phyloP scores from a whole-genome alignment of 1,284 basidiomycete genomes.

The Ganoderma leucocontextum region DNA sequence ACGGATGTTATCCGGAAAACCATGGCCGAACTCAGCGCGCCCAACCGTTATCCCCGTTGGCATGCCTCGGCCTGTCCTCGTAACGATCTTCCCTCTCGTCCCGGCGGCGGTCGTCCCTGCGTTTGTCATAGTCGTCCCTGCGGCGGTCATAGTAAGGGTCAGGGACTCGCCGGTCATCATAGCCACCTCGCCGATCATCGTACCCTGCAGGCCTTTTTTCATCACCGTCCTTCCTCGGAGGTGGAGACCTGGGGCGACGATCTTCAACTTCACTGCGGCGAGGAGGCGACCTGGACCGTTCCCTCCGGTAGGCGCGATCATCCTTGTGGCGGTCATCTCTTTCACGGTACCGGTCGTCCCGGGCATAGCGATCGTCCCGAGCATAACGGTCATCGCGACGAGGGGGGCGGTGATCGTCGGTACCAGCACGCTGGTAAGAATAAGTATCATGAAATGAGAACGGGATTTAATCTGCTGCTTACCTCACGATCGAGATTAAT shows the following conservation, averaged over 20 bases:
- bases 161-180: constrained; percentile 79
- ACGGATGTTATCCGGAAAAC: constrained; percentile 32
- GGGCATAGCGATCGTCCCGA: constrained; percentile 52
- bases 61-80: constrained; percentile 75
- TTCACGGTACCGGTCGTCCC: constrained; percentile 43
- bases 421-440: constrained; percentile 62
- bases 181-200: constrained; percentile 81
- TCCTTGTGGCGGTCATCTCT: constrained; percentile 58
- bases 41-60: constrained; percentile 71
- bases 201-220: constrained; percentile 87
- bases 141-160: constrained; percentile 82
- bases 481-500: constrained; percentile 77
- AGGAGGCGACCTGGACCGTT: constrained; percentile 78
- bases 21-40: constrained; percentile 41
- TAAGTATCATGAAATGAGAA: constrained; percentile 1
- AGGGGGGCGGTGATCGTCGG: constrained; percentile 65
- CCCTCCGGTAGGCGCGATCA: constrained; percentile 55
- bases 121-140: constrained; percentile 74
- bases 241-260: constrained; percentile 82
- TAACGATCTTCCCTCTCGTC: constrained; percentile 81
- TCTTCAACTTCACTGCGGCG: constrained; percentile 68
- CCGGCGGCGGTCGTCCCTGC: constrained; percentile 76
- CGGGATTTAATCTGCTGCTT: constrained; percentile 37
- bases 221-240: constrained; percentile 76
- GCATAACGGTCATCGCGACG: constrained; percentile 56